These are phyloP conservation scores for Metroxylon sagu DNA, from an alignment of 176 grass and related monocot genomes.

Conservation along the genomic window DNA sequence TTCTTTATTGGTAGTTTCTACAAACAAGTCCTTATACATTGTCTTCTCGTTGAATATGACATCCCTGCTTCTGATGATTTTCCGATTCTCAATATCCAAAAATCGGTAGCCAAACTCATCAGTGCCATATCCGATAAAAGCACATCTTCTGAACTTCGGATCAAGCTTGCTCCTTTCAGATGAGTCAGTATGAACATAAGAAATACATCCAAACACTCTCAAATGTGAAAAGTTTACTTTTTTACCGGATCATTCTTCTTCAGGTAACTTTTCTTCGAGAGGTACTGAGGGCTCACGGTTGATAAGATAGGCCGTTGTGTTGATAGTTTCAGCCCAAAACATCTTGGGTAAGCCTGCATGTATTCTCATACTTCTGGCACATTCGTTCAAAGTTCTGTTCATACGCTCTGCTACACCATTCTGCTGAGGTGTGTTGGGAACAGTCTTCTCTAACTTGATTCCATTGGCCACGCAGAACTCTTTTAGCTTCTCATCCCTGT, in stretches of 20 bases:
- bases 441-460: too few species aligned
- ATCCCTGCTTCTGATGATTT: not conserved
- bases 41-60: not conserved
- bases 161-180: constrained; percentile 1
- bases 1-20: not conserved
- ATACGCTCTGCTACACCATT: too few species aligned
- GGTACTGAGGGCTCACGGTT: too few species aligned
- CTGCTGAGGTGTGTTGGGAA: too few species aligned
- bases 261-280: not conserved
- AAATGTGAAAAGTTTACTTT: constrained; percentile 1
- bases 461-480: too few species aligned
- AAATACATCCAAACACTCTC: constrained; percentile 7
- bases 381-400: too few species aligned
- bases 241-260: not conserved
- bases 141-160: not conserved
- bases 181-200: constrained; percentile 6
- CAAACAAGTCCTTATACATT: not conserved
- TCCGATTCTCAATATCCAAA: not conserved
- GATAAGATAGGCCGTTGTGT: too few species aligned
- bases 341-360: too few species aligned
- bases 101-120: not conserved
- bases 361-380: too few species aligned
- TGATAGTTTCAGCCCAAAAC: too few species aligned
- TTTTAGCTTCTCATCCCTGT: too few species aligned
- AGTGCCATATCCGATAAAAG: not conserved